These are phyloP conservation scores for Lentinula novae-zelandiae DNA, from an alignment of 1,284 basidiomycete genomes.

Conservation along the genomic window DNA sequence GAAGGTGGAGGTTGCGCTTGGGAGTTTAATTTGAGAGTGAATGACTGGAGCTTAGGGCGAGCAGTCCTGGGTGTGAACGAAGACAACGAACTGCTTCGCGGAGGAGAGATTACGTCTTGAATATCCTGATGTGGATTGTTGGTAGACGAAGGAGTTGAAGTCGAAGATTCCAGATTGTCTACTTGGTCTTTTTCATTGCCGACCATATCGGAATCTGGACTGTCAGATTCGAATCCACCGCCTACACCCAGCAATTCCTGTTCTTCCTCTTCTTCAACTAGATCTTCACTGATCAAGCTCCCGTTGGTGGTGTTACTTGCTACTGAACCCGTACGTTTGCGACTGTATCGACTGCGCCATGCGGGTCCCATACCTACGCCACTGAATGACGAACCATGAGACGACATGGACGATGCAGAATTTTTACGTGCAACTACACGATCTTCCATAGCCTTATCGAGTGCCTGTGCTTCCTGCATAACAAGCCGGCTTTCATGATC, in stretches of 20 bases:
- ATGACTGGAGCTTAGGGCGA: slow-evolving; percentile 21
- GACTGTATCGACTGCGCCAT: slow-evolving; percentile 61
- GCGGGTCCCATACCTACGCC: slow-evolving; percentile 63
- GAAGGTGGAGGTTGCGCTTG: slow-evolving; percentile 41
- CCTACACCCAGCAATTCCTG: slow-evolving; percentile 64
- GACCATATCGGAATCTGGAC: background rate
- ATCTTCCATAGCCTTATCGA: slow-evolving; percentile 82
- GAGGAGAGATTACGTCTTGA: slow-evolving; percentile 18
- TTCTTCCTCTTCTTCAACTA: slow-evolving; percentile 80
- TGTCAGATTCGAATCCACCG: slow-evolving; percentile 50
- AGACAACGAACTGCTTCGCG: slow-evolving; percentile 1
- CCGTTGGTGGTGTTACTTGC: slow-evolving; percentile 63
- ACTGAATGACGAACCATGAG: slow-evolving; percentile 34
- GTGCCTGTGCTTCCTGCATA: slow-evolving; percentile 68
- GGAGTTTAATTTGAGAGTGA: background rate
- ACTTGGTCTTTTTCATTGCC: slow-evolving; percentile 26
- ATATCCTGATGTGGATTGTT: slow-evolving; percentile 43
- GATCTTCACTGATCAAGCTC: slow-evolving; percentile 72
- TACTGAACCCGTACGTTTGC: slow-evolving; percentile 69
- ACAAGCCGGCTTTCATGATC: slow-evolving; percentile 55
- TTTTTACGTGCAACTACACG: slow-evolving; percentile 69
- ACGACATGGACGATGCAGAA: slow-evolving; percentile 62
- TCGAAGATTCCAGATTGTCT: slow-evolving; percentile 15
- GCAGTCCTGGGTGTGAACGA: slow-evolving; percentile 24
- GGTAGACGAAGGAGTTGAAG: slow-evolving; percentile 21